phyloP scores from a whole-genome alignment of 768 basidiomycete genomes.

The Kwoniella botswanensis region DNA sequence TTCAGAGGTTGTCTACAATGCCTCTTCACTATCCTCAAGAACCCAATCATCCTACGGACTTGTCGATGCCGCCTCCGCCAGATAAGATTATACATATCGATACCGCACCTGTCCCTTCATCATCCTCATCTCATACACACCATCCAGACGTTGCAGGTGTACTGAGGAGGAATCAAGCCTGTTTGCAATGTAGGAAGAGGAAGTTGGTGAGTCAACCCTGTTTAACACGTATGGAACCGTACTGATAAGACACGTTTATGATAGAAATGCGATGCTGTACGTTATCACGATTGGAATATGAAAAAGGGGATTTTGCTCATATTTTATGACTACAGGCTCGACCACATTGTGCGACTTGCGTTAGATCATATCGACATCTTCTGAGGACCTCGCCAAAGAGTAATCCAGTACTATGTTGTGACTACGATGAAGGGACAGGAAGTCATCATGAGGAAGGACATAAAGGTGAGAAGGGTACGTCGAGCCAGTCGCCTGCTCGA shows the following conservation, averaged over 20 bases:
- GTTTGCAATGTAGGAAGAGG: slow-evolving; percentile 46
- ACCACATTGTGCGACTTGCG: slow-evolving; percentile 52
- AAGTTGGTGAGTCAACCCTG: slow-evolving; percentile 41
- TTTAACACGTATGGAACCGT: neutral
- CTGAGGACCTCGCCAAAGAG: slow-evolving; percentile 40
- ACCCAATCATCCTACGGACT: slow-evolving; percentile 5
- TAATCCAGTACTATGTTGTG: slow-evolving; percentile 43
- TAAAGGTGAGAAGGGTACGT: slow-evolving; percentile 10
- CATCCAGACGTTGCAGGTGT: slow-evolving; percentile 43
- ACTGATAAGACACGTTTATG: slow-evolving; percentile 6
- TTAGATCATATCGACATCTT: slow-evolving; percentile 47
- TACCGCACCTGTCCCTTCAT: slow-evolving; percentile 4
- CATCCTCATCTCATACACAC: neutral
- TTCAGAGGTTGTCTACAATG: neutral
- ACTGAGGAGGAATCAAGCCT: slow-evolving; percentile 52
- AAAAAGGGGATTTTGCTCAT: neutral
- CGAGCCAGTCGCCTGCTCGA: slow-evolving; percentile 6
- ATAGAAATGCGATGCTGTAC: slow-evolving; percentile 55
- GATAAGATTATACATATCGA: slow-evolving; percentile 23
- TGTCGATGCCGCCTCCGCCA: slow-evolving; percentile 15
- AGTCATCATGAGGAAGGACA: slow-evolving; percentile 7
- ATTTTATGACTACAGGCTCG: slow-evolving; percentile 19
- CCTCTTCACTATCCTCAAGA: slow-evolving; percentile 2
- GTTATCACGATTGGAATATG: slow-evolving; percentile 7
- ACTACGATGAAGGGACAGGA: slow-evolving; percentile 45